Base-by-base conservation (phyloP, 257 asterid genomes). In the Coffea eugenioides region DNA sequence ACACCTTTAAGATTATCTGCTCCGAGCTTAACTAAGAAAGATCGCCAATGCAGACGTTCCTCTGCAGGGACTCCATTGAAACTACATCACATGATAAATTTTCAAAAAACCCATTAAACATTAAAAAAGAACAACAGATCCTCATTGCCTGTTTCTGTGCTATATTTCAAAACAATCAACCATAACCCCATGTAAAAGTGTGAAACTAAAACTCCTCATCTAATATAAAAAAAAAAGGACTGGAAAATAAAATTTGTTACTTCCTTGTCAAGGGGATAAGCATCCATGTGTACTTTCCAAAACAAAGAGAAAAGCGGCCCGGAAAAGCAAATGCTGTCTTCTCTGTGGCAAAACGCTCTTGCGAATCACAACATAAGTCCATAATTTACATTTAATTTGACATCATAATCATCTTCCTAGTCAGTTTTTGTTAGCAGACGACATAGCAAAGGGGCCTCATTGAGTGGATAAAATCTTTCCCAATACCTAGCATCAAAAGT, bases 61-160 rank as follows among this genome's bases (percentile, higher is more conserved):
- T 95, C 99, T 0, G 98, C 92, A 56, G 97, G 99, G 65, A 95
- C 99, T 83, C 99, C 99, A 84, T 93, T 92, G 85, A 93, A 93
- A 41, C 98, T 95, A 80, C 85, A 88, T 52, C 66, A 80, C 45
- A 69, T 41, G 73, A 34, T 57, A 72, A 41, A 62, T 67, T 21
- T 18, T n/a, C 45, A 71, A 64, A 71, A 59, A 71, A 48, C 61
- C n/a, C 25, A 34, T 51, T n/a, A 65, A 77, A 74, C 3, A 9
- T 21, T 70, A 59, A 67, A 67, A 46, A 34, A 54, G 71, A 54
- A 31, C 9, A 77, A 7, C 31, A 21, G 54, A 48, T 54, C 14
- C 69, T 15, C 39, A n/a, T 11, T 27, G 66, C 9, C 31, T n/a
- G 15, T 21, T n/a, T 62, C 64, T 39, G 34, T 23, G 69, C 23